These are phyloP conservation scores for Exophiala oligosperma DNA, from an alignment of 2,329 filamentous ascomycete genomes.

Conservation along the genomic window DNA sequence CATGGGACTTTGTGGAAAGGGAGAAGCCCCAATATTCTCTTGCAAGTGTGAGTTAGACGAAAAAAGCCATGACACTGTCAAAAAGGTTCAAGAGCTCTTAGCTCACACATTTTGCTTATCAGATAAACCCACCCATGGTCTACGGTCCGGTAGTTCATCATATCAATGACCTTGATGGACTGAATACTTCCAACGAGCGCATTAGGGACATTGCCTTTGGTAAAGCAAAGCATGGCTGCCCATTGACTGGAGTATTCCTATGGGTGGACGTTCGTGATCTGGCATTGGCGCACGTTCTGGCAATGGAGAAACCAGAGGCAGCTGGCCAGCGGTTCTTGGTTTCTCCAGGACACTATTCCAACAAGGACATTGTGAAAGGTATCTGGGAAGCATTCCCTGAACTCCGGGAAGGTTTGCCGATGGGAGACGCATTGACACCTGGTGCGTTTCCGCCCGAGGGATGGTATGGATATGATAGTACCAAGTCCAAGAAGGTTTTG, in stretches of 20 bases:
- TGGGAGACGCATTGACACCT: neutral
- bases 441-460: neutral
- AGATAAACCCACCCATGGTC: slow-evolving; percentile 45
- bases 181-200: slow-evolving; percentile 40
- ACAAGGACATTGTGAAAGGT: neutral
- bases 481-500: neutral
- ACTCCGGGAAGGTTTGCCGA: neutral
- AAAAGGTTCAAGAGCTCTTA: no score
- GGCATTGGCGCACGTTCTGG: slow-evolving; percentile 31
- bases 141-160: slow-evolving; percentile 40
- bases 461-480: neutral
- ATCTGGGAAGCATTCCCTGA: slow-evolving; percentile 7
- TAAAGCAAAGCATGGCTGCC: no score
- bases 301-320: slow-evolving; percentile 12
- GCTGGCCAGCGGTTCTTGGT: slow-evolving; percentile 18
- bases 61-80: no score
- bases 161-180: slow-evolving; percentile 17
- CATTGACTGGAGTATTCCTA: no score
- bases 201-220: slow-evolving; percentile 27
- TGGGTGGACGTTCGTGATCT: slow-evolving; percentile 57
- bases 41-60: no score
- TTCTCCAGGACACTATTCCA: neutral
- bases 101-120: no score
- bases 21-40: neutral
- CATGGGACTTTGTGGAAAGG: slow-evolving; percentile 30